Evolutionary conservation across 2,329 filamentous ascomycete genomes (phyloP), one percentile per base, ranked within the genome.

Genomic region (Calonectria hawksworthii): DNA sequence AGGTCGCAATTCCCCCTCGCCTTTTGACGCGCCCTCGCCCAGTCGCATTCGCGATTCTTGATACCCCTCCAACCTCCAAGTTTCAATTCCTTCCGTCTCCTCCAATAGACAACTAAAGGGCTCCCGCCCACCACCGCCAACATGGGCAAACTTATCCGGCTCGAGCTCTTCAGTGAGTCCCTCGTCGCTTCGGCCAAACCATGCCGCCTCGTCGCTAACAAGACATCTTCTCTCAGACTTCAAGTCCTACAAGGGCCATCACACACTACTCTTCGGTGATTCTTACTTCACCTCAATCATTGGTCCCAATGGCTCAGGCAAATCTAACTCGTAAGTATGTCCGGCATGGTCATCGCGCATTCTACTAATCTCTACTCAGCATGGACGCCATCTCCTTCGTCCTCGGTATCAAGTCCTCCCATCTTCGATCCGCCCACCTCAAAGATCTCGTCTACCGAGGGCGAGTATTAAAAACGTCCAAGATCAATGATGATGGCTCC

Each of bases 371-470:
- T 56, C 38, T 72, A 63, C 26, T 78, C 82, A 98, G 95, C 74
- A 99, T 99, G 97, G 97, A 99, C 85, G 97, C 97, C 80, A 99
- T 99, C 80, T 99, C 97, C 79, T 99, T 99, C 86, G 97, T 99
- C 74, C 92, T 99, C 72, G 97, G 97, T 78, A 99, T 99, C 85
- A 98, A 99, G 85, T 99, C 97, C 4, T 98, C 96, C n/a, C 96
- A 99, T 85, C 90, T 99, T 70, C 95, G 97, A 82, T 99, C 98
- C 4, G 93, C 95, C 44, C 96, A 99, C 82, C 92, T 99, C 30
- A 95, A 95, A 85, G 97, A 99, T 83, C 91, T 99, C 44, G 95
- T 99, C 70, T 99, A 99, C 85, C 96, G 97, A 78, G 98, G 97
- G 68, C 94, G 96, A 78, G 96, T 99, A 16, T 90, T 99, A 81